Evolutionary conservation across 331 rosid genomes (phyloP).

Genomic region (Arachis monticola): DNA sequence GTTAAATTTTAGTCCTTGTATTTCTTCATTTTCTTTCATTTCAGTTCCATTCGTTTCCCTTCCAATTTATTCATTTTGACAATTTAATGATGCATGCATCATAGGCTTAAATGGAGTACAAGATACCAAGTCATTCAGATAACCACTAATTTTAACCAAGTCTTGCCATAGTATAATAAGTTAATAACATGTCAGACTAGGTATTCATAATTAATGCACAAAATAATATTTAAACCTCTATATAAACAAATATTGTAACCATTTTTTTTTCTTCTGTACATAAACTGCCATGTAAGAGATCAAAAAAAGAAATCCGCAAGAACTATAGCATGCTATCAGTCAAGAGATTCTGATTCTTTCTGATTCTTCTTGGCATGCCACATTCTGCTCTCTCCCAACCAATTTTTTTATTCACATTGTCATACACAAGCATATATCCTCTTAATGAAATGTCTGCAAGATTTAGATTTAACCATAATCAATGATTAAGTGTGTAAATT

Average conservation of each 20-base stretch:
- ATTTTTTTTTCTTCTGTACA: not conserved
- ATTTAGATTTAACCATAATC: constrained; percentile 1
- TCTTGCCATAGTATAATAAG: no score
- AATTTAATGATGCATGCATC: not conserved
- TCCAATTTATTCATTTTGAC: not conserved
- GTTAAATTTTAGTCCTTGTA: not conserved
- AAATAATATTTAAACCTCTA: not conserved
- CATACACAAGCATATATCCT: constrained; percentile 74
- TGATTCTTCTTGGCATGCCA: constrained; percentile 51
- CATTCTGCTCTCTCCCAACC: constrained; percentile 72
- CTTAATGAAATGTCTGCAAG: constrained; percentile 72
- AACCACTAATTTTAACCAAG: no score
- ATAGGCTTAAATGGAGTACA: not conserved
- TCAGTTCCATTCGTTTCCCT: not conserved
- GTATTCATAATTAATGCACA: not conserved
- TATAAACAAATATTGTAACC: not conserved
- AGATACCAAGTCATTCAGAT: no score
- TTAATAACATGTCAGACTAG: not conserved
- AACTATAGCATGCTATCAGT: constrained; percentile 37
- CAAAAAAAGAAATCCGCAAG: not conserved
- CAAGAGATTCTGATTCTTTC: constrained; percentile 40
- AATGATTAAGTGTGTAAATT: not conserved
- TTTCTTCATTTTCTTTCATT: not conserved
- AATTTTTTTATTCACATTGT: constrained; percentile 71
- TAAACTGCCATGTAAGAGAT: not conserved